phyloP scores from a whole-genome alignment of 768 basidiomycete species.

The Leucocoprinus leucothites region DNA sequence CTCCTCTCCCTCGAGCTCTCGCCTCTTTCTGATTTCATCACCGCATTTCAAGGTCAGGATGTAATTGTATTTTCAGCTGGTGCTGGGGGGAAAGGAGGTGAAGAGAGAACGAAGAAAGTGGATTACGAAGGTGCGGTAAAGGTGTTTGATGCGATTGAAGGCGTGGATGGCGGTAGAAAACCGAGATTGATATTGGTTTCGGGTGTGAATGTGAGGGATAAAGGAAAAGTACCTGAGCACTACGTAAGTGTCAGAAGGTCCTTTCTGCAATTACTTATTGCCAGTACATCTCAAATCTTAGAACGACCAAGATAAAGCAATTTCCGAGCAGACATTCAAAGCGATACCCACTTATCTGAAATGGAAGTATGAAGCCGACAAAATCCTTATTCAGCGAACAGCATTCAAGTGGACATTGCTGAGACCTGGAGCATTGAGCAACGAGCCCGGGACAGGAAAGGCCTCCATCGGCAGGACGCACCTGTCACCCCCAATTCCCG shows the following conservation, averaged over 20 bases:
- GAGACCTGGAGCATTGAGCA: constrained; percentile 53
- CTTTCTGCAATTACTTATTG: neutral
- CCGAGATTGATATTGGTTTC: constrained; percentile 60
- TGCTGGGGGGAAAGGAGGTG: constrained; percentile 57
- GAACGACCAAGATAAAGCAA: constrained; percentile 43
- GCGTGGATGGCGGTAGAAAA: constrained; percentile 33
- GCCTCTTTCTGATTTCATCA: constrained; percentile 40
- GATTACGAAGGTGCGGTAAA: constrained; percentile 66
- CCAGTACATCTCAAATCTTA: constrained; percentile 17
- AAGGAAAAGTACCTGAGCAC: constrained; percentile 43
- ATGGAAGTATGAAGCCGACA: constrained; percentile 51
- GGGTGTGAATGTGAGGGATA: constrained; percentile 53
- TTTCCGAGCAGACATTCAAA: constrained; percentile 36
- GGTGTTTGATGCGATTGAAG: constrained; percentile 67
- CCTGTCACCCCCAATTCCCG: constrained; percentile 42
- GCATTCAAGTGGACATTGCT: constrained; percentile 66
- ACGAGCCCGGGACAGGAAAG: constrained; percentile 48
- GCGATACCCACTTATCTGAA: constrained; percentile 41
- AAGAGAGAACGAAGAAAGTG: constrained; percentile 52
- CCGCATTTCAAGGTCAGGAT: constrained; percentile 39
- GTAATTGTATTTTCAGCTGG: constrained; percentile 47
- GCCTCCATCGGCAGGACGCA: constrained; percentile 53
- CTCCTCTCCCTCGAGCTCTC: constrained; percentile 57
- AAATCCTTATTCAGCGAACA: constrained; percentile 43
- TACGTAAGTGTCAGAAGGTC: constrained; percentile 53